A percentile compares a stretch with the other conserved stretches of the same genome.
These are phyloP conservation scores for Trypanosoma platydactyli DNA, from an alignment of 208 protist species.

Conservation along the genomic window DNA sequence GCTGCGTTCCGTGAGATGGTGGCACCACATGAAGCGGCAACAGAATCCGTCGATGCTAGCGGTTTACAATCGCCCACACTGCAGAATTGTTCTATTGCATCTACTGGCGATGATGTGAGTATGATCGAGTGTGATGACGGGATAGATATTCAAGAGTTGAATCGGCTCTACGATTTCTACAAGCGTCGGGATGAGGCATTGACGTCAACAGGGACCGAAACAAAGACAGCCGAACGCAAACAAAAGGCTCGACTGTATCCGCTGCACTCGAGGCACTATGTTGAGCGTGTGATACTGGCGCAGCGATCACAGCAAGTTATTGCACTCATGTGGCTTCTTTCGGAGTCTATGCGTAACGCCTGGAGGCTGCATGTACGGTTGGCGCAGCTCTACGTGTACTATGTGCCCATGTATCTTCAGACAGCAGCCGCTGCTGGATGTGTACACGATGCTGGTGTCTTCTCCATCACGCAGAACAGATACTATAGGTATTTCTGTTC, in stretches of 20 bases:
- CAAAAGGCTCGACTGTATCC: conserved; percentile 27
- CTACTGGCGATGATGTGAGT: conserved; percentile 1
- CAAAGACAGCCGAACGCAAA: background rate
- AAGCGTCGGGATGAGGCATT: conserved; percentile 4
- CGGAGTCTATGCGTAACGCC: conserved; percentile 42
- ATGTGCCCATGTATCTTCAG: conserved; percentile 42
- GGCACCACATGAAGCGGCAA: background rate
- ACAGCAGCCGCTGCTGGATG: background rate
- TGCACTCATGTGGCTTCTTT: conserved; percentile 51
- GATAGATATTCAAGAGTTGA: conserved; percentile 17
- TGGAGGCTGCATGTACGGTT: conserved; percentile 39
- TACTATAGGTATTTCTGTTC: conserved; percentile 28
- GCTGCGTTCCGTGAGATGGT: too few species aligned
- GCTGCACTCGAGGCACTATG: conserved; percentile 45
- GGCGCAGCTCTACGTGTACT: conserved; percentile 54
- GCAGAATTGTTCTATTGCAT: background rate
- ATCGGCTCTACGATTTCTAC: conserved; percentile 19
- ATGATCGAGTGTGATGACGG: conserved; percentile 17
- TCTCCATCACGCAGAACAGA: conserved; percentile 13
- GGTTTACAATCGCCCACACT: too few species aligned
- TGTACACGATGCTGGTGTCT: background rate
- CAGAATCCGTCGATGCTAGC: background rate
- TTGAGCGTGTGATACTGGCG: conserved; percentile 46
- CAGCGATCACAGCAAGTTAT: conserved; percentile 53
- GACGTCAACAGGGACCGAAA: background rate